Base-by-base conservation (phyloP, 1,284 basidiomycete species). In the Cryptococcus sp. region DNA sequence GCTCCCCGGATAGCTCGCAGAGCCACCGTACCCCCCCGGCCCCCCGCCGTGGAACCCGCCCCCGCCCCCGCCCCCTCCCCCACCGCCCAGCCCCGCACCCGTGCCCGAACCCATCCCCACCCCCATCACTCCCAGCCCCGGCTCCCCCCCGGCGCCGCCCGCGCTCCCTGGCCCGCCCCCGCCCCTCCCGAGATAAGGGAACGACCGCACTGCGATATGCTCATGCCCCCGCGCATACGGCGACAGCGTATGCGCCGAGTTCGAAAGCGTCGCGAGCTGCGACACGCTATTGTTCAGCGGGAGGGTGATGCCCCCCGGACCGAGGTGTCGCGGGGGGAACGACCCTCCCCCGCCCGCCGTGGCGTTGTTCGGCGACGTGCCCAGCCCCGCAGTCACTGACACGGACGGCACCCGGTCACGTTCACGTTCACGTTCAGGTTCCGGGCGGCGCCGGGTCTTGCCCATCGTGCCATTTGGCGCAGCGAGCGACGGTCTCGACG, bases 201-300 rank as follows among this genome's bases (percentile, higher is more conserved):
- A 87, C 59, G 87, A 89, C 23, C 91, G 83, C 3, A 94, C 90
- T 4, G 91, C 90, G 71, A 93, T 93, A 77, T 95, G 91, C 60
- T 88, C 86, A 45, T 91, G 81, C 6, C 86, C 86, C 48, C 90
- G 83, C 11, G 92, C 94, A 74, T 92, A 95, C 0, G 92, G 92
- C 1, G 88, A 91, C 2, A 96, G 79, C 0, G 92, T 96, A 69
- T 94, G 91, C 65, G 94, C 90, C 2, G 89, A 91, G 62, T 87
- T 83, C 21, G 84, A 87, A 53, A 96, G 83, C 2, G 88, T 89
- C 18, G 88, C 87, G 18, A 96, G 80, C 61, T 93, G 88, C 49
- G 87, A 87, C 21, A 94, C 81, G 8, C 85, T 84, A 66, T 85
- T 85, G 78, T 88, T 90, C 53, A 84, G 85, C 23, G 85, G 85